phyloP scores from a whole-genome alignment of 2,329 filamentous ascomycete genomes.

The Mariannaea elegans region DNA sequence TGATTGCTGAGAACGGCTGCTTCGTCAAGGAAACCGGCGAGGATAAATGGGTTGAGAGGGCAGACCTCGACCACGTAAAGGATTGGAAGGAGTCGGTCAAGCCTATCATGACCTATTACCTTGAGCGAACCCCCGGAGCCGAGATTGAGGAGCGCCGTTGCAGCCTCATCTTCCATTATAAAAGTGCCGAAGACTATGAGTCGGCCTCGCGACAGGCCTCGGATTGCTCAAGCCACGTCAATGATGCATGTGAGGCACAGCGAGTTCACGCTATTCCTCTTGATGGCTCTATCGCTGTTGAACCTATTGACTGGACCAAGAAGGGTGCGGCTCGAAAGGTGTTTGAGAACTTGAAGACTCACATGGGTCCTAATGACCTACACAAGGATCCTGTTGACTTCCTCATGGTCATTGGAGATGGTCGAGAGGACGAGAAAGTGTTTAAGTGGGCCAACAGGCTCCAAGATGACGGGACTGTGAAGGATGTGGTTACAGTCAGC shows the following conservation, averaged over 20 bases:
- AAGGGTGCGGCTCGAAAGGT: constrained; percentile 81
- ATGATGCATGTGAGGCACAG: constrained; percentile 87
- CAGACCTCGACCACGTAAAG: constrained; percentile 73
- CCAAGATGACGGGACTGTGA: constrained; percentile 63
- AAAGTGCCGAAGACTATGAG: constrained; percentile 79
- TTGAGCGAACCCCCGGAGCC: constrained; percentile 87
- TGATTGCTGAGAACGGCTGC: constrained; percentile 95
- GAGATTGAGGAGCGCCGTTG: constrained; percentile 92
- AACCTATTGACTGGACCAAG: constrained; percentile 88
- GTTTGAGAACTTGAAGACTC: constrained; percentile 65
- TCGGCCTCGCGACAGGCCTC: constrained; percentile 81
- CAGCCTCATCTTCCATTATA: constrained; percentile 91
- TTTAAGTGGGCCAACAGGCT: constrained; percentile 94
- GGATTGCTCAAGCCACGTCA: constrained; percentile 94
- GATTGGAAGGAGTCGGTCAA: constrained; percentile 87
- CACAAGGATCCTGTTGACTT: constrained; percentile 74
- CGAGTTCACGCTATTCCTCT: constrained; percentile 84
- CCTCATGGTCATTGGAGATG: constrained; percentile 88
- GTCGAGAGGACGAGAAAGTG: constrained; percentile 91
- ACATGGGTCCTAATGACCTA: constrained; percentile 41
- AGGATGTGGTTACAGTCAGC: constrained; percentile 84
- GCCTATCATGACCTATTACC: constrained; percentile 86
- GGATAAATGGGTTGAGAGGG: constrained; percentile 80
- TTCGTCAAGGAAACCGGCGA: constrained; percentile 79
- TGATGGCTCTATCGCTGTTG: constrained; percentile 83